Conservation (phyloP, 331 rosid genomes). For the Quercus phellos region DNA sequence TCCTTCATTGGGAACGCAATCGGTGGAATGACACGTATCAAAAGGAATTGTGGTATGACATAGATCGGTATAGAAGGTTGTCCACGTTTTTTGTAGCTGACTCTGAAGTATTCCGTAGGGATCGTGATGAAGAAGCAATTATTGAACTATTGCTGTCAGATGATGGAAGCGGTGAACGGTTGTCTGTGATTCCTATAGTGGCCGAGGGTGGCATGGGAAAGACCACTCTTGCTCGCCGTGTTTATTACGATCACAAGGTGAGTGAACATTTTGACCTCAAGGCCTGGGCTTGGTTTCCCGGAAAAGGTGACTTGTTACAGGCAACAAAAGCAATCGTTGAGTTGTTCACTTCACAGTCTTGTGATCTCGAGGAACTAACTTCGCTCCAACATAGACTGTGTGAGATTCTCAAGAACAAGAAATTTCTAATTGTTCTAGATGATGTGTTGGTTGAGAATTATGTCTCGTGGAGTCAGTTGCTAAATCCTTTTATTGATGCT, state of each 20-base stretch:
- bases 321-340: no score
- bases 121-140: constrained; percentile 15
- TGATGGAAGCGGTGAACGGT: not conserved
- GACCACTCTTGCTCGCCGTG: constrained; percentile 32
- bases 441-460: constrained; percentile 3
- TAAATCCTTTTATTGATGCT: no score
- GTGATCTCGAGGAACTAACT: not conserved
- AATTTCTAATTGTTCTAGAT: no score
- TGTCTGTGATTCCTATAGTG: constrained; percentile 26
- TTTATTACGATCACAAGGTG: constrained; percentile 12
- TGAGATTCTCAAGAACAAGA: no score
- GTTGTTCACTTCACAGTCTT: no score
- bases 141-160: not conserved
- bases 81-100: no score
- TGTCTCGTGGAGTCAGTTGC: not conserved
- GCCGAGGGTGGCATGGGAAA: constrained; percentile 31
- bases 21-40: accelerated
- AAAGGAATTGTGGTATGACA: no score
- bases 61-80: no score
- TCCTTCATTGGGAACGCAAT: no score
- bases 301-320: not conserved
- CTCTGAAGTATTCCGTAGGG: constrained; percentile 1
- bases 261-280: not conserved
- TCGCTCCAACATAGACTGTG: not conserved
- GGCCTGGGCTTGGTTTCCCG: constrained; percentile 33